These are phyloP conservation scores for Panus rudis DNA, from an alignment of 768 basidiomycete genomes.

Conservation along the genomic window DNA sequence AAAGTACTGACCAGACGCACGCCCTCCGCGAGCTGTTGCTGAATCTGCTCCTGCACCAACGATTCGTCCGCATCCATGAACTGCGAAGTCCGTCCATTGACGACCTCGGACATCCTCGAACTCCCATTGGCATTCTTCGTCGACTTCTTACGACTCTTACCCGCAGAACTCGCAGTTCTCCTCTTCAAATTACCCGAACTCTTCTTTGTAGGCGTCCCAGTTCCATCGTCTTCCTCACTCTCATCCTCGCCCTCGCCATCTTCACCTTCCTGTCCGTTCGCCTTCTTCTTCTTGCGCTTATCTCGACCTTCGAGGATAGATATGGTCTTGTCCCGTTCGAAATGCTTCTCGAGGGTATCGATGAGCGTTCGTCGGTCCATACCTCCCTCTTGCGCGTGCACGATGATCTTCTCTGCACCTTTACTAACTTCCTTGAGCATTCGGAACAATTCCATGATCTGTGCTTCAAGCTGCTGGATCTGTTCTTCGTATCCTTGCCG, in stretches of 20 bases:
- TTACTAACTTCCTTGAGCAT: constrained; percentile 85
- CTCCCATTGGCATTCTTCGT: constrained; percentile 21
- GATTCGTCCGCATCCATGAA: constrained; percentile 89
- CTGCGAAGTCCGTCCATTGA: constrained; percentile 59
- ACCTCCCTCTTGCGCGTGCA: constrained; percentile 43
- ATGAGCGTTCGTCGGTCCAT: constrained; percentile 83
- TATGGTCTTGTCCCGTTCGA: constrained; percentile 80
- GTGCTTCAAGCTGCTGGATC: constrained; percentile 82
- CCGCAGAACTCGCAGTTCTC: constrained; percentile 24
- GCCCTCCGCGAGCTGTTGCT: constrained; percentile 74
- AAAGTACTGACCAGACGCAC: constrained; percentile 52
- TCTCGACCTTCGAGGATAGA: constrained; percentile 75
- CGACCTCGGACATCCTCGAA: constrained; percentile 31
- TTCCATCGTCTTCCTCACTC: constrained; percentile 44
- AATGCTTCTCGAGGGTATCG: constrained; percentile 70
- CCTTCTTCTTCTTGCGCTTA: constrained; percentile 19
- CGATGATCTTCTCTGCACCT: constrained; percentile 69
- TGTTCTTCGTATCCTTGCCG: constrained; percentile 77
- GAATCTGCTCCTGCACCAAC: constrained; percentile 79
- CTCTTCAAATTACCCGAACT: constrained; percentile 43
- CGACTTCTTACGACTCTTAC: constrained; percentile 26
- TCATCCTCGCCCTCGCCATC: constrained; percentile 29
- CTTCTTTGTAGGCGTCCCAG: too few relatives aligned
- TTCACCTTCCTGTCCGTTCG: constrained; percentile 23
- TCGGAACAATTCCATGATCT: constrained; percentile 89